phyloP scores from a whole-genome alignment of 2,329 filamentous ascomycete species.

The Bimuria novae-zelandiae region DNA sequence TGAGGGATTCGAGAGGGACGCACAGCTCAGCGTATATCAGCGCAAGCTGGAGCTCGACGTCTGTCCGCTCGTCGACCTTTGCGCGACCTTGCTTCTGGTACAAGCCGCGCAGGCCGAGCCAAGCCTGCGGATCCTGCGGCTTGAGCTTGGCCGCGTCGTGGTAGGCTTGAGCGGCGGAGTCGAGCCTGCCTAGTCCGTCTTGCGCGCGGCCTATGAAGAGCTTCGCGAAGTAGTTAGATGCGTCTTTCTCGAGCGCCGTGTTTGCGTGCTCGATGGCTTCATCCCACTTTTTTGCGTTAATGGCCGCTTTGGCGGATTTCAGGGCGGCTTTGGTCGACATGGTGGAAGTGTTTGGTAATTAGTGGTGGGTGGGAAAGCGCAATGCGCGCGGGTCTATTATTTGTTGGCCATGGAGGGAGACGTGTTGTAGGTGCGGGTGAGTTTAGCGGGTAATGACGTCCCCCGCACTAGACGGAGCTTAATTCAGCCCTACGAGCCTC shows the following conservation, averaged over 20 bases:
- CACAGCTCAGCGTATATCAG: conserved; percentile 66
- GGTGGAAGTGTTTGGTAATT: neutral
- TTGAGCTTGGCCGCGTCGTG: conserved; percentile 72
- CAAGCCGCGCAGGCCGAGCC: conserved; percentile 85
- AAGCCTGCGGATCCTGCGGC: conserved; percentile 78
- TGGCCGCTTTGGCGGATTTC: conserved; percentile 78
- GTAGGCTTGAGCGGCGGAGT: conserved; percentile 79
- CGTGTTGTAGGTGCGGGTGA: conserved; percentile 6
- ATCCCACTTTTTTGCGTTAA: conserved; percentile 79
- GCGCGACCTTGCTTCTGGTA: conserved; percentile 76
- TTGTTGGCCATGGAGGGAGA: conserved; percentile 26
- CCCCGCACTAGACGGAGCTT: conserved; percentile 29
- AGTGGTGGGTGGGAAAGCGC: conserved; percentile 8
- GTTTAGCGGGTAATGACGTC: conserved; percentile 26
- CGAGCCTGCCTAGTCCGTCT: conserved; percentile 73
- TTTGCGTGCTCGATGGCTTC: conserved; percentile 72
- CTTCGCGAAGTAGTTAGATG: conserved; percentile 81
- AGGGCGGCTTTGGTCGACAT: conserved; percentile 68
- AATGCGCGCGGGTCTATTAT: conserved; percentile 22
- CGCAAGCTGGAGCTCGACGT: conserved; percentile 73
- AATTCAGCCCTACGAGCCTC: conserved; percentile 33
- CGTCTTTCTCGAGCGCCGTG: conserved; percentile 71
- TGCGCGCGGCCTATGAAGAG: conserved; percentile 87
- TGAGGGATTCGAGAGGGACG: neutral
- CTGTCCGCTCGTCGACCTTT: conserved; percentile 74